Base-by-base conservation (phyloP, 306 rosid genomes). In the Fragaria nilgerrensis region DNA sequence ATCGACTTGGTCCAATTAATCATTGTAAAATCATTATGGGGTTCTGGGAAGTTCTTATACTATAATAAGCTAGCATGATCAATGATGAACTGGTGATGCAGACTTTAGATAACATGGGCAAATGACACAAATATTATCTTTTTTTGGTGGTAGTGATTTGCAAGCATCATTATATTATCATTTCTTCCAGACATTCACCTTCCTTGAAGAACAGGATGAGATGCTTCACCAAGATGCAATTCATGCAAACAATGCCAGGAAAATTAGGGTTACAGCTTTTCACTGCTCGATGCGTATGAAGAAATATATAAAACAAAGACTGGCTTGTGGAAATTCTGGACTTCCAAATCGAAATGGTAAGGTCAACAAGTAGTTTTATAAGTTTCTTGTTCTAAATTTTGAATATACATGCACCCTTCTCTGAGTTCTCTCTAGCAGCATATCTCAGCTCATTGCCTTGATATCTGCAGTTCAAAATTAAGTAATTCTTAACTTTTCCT, bases 261-360 rank as follows among this genome's bases (percentile, higher is more conserved):
- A 36, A 65, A 36, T 1, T 41, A 41, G 19, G 10, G 36, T n/a
- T 41, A 68, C 50, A 41, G 72, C 20, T 68, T 68, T 9, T 43
- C 52, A 12, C 13, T 68, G 52, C 50, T n/a, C 50, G 34, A 68
- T 41, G 72, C 52, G 2, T 9, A 0, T 63, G 7, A 0, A 32
- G 8, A 23, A 58, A 4, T 25, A 59, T 25, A 63, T 32, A 63
- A 16, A 2, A 27, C 19, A 7, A 63, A 32, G 68, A 15, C 3
- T 16, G n/a, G 16, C 71, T 39, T 66, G 27, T 37, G 71, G 71
- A 37, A 66, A 43, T 66, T 67, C 71, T 39, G 47, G 71, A 17
- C 23, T 16, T 34, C 43, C 69, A 64, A 10, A 44, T 17, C 36
- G 13, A 27, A 64, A 64, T 34, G 22, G 43, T 64, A 64, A 64